Evolutionary conservation across 2,329 filamentous ascomycete genomes (phyloP).

Genomic region (Massarina eburnea): DNA sequence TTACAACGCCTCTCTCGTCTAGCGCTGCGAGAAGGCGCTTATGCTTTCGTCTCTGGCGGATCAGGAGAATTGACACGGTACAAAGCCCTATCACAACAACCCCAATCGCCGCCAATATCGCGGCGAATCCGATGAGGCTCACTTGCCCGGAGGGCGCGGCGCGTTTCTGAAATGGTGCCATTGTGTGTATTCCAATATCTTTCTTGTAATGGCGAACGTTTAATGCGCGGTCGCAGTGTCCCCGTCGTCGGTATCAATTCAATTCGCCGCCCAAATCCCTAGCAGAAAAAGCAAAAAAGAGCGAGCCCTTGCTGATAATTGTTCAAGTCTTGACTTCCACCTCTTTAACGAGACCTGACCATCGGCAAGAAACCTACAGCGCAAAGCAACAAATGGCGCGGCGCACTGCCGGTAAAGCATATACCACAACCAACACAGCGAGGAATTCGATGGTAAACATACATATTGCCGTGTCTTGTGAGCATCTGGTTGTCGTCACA

Average conservation of each 20-base stretch:
- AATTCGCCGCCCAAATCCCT: neutral
- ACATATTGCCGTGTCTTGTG: constrained; percentile 29
- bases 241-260: neutral
- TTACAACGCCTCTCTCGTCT: constrained; percentile 33
- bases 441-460: constrained; percentile 28
- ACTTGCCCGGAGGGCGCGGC: constrained; percentile 15
- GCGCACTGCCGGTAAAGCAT: constrained; percentile 17
- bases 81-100: constrained; percentile 28
- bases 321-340: neutral
- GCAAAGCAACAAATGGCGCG: constrained; percentile 19
- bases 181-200: neutral
- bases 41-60: constrained; percentile 29
- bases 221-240: neutral
- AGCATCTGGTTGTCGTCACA: constrained; percentile 39
- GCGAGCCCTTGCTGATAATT: too few species aligned
- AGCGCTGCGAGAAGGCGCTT: constrained; percentile 34
- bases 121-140: constrained; percentile 24
- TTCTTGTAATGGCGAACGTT: neutral
- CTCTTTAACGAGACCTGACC: neutral
- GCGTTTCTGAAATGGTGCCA: constrained; percentile 13
- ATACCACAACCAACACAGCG: constrained; percentile 12
- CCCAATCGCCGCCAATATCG: constrained; percentile 27
- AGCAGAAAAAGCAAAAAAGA: too few species aligned
- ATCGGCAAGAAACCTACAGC: constrained; percentile 1
- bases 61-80: constrained; percentile 27